Evolutionary conservation across 176 grass and related monocot species (phyloP), one percentile per base, ranked within the genome.

Genomic region (Rhipidocladum racemiflorum): DNA sequence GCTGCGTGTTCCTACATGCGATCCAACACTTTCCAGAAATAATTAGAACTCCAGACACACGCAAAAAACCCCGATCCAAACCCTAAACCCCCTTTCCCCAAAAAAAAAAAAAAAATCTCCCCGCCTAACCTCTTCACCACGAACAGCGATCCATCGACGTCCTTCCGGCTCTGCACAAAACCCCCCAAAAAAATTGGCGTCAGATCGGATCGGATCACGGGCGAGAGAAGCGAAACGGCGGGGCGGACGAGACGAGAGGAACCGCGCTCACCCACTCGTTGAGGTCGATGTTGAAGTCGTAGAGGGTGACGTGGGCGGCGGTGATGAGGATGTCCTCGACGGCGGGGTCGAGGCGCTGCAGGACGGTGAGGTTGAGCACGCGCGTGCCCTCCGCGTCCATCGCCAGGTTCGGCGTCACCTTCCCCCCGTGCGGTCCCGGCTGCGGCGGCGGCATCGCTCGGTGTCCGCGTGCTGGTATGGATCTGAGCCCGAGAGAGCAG

Each of bases 311-410:
- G 75, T 94, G 95, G 8, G 90, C 86, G 39, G 95, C 92, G 66
- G 92, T 94, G 59, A 97, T 92, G 64, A 97, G 92, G 78, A 97
- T 93, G 75, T 97, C 95, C 80, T 97, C 95, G 14, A 97, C 88
- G 57, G 88, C 93, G 15, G 92, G 92, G 84, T 97, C 95, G 78
- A 97, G 90, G 88, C 95, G 88, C 79, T 94, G 95, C 7, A 98
- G 88, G 6, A 98, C 95, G 16, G 95, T 93, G 78, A 98, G 95
- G 80, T 95, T 95, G 40, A 95, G 92, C 68, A 79, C 34, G 55
- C 90, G 93, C 73, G 85, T 97, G 55, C 67, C 90, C 72, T 90
- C 89, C 64, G 87, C 81, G 81, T 97, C 92, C 68, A 68, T 84
- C 10, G 53, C 70, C 62, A 94, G 84, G 67, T 97, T 97, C 23